phyloP scores from a whole-genome alignment of 2,329 filamentous ascomycete genomes.

The Alternaria rosae region DNA sequence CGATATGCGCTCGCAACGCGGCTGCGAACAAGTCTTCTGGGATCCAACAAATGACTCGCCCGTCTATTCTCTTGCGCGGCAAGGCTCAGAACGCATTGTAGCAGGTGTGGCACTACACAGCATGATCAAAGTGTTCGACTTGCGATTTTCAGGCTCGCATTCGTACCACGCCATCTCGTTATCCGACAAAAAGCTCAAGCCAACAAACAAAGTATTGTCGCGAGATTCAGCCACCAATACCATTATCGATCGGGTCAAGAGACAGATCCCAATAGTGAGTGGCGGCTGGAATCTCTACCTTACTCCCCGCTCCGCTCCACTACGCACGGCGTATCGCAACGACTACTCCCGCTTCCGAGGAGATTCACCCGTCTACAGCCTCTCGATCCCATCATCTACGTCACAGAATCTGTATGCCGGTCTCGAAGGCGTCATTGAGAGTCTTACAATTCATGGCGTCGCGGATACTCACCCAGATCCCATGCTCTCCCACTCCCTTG shows the following conservation, averaged over 20 bases:
- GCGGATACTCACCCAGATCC: conserved; percentile 55
- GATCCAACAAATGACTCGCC: conserved; percentile 66
- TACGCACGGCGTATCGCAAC: conserved; percentile 21
- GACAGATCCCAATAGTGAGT: conserved; percentile 7
- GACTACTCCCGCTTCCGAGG: conserved; percentile 27
- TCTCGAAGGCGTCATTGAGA: conserved; percentile 55
- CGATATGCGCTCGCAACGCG: conserved; percentile 63
- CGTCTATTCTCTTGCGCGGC: conserved; percentile 65
- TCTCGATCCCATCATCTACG: conserved; percentile 55
- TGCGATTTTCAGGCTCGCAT: conserved; percentile 59
- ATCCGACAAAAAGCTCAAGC: background rate
- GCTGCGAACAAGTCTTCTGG: conserved; percentile 58
- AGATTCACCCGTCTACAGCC: conserved; percentile 57
- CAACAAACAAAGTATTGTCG: background rate
- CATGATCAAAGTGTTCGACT: conserved; percentile 68
- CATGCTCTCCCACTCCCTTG: conserved; percentile 33
- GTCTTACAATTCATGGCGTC: conserved; percentile 54
- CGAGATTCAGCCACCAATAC: conserved; percentile 25
- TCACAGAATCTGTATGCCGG: conserved; percentile 59
- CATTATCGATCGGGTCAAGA: conserved; percentile 16
- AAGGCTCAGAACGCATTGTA: conserved; percentile 64
- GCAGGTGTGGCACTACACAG: conserved; percentile 65
- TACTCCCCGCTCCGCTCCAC: conserved; percentile 43
- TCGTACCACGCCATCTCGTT: conserved; percentile 48
- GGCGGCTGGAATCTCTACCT: conserved; percentile 59